These are phyloP conservation scores for Tylopilus vinaceipallidus DNA, from an alignment of 768 basidiomycete genomes.

Conservation along the genomic window DNA sequence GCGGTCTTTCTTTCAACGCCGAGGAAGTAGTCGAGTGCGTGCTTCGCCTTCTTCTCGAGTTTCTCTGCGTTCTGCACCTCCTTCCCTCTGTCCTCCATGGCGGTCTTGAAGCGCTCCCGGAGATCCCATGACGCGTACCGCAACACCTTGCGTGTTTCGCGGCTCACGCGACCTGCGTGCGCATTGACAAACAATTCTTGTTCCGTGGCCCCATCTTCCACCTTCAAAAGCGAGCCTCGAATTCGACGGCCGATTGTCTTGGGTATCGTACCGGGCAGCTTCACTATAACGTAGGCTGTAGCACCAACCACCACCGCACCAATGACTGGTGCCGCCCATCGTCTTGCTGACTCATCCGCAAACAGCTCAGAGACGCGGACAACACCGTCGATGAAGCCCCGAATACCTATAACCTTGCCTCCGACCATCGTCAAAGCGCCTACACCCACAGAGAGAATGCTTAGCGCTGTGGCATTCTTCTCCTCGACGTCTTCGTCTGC, in stretches of 20 bases:
- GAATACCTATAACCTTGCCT: conserved; percentile 73
- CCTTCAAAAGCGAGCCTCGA: conserved; percentile 53
- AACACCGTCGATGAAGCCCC: conserved; percentile 74
- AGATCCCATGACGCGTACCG: conserved; percentile 89
- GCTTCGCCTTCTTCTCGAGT: conserved; percentile 62
- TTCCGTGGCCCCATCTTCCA: conserved; percentile 44
- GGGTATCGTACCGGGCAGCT: conserved; percentile 87
- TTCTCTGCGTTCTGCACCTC: conserved; percentile 81
- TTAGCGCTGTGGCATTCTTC: conserved; percentile 58
- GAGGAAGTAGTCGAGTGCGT: conserved; percentile 72
- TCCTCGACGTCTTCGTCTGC: conserved; percentile 33
- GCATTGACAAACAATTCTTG: conserved; percentile 61
- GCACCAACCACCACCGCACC: conserved; percentile 75
- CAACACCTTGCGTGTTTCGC: conserved; percentile 92
- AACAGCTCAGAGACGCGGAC: conserved; percentile 76
- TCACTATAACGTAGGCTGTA: conserved; percentile 77
- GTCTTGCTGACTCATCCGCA: conserved; percentile 74
- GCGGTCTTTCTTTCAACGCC: conserved; percentile 47
- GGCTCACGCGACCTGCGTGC: conserved; percentile 67
- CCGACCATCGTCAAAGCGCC: conserved; percentile 90
- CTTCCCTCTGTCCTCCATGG: conserved; percentile 74
- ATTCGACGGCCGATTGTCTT: conserved; percentile 86
- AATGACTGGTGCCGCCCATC: conserved; percentile 85
- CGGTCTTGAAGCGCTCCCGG: conserved; percentile 72
- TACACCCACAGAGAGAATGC: conserved; percentile 72